These are phyloP conservation scores for Intubia oerlemansii DNA, from an alignment of 2,329 filamentous ascomycete species.

Conservation along the genomic window DNA sequence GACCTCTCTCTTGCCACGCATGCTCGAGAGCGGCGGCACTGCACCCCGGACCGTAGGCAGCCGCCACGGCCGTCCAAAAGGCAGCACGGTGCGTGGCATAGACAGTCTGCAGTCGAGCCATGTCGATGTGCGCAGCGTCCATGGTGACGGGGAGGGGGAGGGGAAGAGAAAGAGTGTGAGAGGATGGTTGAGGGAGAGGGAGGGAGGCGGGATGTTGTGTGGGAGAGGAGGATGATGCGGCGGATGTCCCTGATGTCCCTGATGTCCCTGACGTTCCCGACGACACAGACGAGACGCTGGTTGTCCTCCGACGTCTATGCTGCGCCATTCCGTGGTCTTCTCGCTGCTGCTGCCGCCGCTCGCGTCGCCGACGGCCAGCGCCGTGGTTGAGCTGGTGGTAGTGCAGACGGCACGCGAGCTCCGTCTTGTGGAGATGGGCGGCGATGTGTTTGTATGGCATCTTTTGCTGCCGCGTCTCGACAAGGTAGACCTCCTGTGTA, in stretches of 20 bases:
- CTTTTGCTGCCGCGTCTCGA: conserved; percentile 68
- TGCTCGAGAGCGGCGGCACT: conserved; percentile 45
- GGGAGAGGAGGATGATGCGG: too few relatives aligned
- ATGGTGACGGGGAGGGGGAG: conserved; percentile 12
- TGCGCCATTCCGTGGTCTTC: too few relatives aligned
- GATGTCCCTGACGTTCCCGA: too few relatives aligned
- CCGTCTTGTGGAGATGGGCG: conserved; percentile 67
- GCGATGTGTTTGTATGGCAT: conserved; percentile 87
- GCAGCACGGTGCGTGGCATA: conserved; percentile 47
- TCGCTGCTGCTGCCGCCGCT: too few relatives aligned
- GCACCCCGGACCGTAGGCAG: conserved; percentile 45
- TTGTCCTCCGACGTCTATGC: too few relatives aligned
- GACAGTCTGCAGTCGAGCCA: conserved; percentile 43
- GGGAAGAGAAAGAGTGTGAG: too few relatives aligned
- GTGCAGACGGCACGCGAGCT: conserved; percentile 69
- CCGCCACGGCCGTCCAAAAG: conserved; percentile 54
- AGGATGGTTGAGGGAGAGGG: too few relatives aligned
- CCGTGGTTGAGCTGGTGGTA: conserved; percentile 73
- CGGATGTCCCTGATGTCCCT: too few relatives aligned
- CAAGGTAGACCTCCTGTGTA: conserved; percentile 72
- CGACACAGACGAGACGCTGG: conserved; percentile 47
- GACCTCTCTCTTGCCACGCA: too few relatives aligned
- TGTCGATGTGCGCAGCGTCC: conserved; percentile 26
- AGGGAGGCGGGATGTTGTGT: too few relatives aligned
- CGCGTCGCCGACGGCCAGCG: conserved; percentile 59